These are phyloP conservation scores for Fusarium falciforme DNA, from an alignment of 2,329 filamentous ascomycete genomes.

Conservation along the genomic window DNA sequence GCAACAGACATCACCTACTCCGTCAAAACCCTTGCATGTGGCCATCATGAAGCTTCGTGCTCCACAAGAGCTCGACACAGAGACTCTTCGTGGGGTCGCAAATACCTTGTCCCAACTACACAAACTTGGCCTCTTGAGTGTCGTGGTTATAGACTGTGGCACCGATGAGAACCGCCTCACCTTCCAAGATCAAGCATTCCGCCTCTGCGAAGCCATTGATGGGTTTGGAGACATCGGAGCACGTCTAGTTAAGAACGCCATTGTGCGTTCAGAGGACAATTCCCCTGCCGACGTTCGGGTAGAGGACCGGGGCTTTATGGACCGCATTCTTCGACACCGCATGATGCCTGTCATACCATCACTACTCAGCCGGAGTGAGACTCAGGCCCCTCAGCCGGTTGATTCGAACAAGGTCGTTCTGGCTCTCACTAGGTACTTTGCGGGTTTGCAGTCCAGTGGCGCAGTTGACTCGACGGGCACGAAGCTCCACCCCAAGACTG, in stretches of 20 bases:
- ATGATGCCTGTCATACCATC: constrained; percentile 55
- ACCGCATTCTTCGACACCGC: constrained; percentile 47
- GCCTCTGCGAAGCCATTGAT: constrained; percentile 81
- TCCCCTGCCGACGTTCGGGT: constrained; percentile 43
- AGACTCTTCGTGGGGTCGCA: constrained; percentile 78
- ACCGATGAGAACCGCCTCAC: constrained; percentile 53
- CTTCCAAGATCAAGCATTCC: constrained; percentile 73
- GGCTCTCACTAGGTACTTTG: constrained; percentile 80
- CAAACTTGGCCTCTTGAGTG: constrained; percentile 82
- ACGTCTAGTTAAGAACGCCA: constrained; percentile 68
- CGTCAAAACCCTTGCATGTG: constrained; percentile 64
- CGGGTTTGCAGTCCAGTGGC: constrained; percentile 67
- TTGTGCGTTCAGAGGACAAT: constrained; percentile 29
- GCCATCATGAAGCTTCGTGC: constrained; percentile 87
- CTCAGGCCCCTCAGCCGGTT: constrained; percentile 52
- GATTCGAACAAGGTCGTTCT: constrained; percentile 74
- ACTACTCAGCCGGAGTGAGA: constrained; percentile 56
- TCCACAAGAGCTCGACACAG: constrained; percentile 76
- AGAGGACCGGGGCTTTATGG: constrained; percentile 47
- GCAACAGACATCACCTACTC: constrained; percentile 9
- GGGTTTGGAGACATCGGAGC: constrained; percentile 74
- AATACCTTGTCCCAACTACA: constrained; percentile 86
- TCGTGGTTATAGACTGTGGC: constrained; percentile 83
- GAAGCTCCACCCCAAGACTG: constrained; percentile 56
- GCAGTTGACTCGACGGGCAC: constrained; percentile 21